Percentiles rank a stretch among this genome's conserved stretches.
Conservation (phyloP, 306 rosid species). For the Urtica urens region DNA sequence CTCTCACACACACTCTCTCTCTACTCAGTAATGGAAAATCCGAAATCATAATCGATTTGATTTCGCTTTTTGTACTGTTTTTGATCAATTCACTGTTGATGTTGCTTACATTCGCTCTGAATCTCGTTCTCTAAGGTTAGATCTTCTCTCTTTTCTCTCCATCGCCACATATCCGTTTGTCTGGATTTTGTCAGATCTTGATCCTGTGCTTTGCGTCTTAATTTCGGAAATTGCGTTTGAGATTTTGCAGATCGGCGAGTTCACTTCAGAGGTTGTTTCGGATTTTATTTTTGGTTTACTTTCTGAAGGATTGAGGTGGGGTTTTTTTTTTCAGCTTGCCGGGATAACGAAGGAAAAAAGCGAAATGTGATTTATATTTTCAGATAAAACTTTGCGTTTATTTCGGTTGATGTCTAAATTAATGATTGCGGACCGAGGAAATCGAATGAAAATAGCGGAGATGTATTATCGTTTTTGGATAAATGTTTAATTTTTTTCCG, state of each 20-base stretch:
- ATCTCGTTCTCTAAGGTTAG: conserved; percentile 32
- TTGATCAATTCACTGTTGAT: conserved; percentile 31
- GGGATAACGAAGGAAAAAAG: too few relatives aligned
- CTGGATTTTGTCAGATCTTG: not conserved
- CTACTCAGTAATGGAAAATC: too few relatives aligned
- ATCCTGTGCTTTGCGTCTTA: not conserved
- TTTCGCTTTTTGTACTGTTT: conserved; percentile 68
- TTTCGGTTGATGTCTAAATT: not conserved
- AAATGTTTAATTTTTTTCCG: not conserved
- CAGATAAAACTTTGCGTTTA: too few relatives aligned
- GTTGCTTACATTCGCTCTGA: conserved; percentile 49
- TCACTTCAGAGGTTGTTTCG: conserved; percentile 26
- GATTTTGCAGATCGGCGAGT: conserved; percentile 21
- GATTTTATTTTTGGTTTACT: conserved; percentile 5
- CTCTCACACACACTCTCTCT: not conserved
- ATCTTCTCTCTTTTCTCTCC: conserved; percentile 17
- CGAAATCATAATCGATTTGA: conserved; percentile 11
- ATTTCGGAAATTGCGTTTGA: not conserved
- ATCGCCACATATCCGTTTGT: conserved; percentile 8
- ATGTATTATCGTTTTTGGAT: not conserved
- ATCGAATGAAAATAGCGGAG: conserved; percentile 7
- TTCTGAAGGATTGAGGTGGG: conserved; percentile 23
- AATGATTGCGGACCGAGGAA: conserved; percentile 25
- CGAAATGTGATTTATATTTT: too few relatives aligned
- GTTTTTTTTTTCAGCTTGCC: not conserved